These are phyloP conservation scores for Colletotrichum higginsianum DNA, from an alignment of 2,329 filamentous ascomycete genomes.

Conservation along the genomic window DNA sequence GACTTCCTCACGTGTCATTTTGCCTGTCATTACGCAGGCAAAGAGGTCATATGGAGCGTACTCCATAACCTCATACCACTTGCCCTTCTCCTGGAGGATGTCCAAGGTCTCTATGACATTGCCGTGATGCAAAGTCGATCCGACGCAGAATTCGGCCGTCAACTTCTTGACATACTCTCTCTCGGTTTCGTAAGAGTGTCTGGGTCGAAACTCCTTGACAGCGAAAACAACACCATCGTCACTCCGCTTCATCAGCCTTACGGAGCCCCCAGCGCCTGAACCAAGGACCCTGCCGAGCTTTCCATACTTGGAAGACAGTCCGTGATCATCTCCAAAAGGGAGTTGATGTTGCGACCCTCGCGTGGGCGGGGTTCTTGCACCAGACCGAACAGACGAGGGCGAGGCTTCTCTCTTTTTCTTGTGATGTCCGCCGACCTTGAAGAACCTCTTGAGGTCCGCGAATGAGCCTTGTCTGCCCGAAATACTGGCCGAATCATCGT, in stretches of 20 bases:
- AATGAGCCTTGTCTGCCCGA: conserved; percentile 82
- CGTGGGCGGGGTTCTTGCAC: conserved; percentile 62
- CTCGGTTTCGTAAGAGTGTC: conserved; percentile 93
- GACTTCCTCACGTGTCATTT: conserved; percentile 93
- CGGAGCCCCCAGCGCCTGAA: conserved; percentile 93
- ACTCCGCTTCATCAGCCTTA: conserved; percentile 92
- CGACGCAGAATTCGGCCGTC: conserved; percentile 98
- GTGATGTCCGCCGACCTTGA: conserved; percentile 81
- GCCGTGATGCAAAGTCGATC: conserved; percentile 95
- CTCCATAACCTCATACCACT: conserved; percentile 99
- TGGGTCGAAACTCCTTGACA: conserved; percentile 95
- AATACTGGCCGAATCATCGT: conserved; percentile 62
- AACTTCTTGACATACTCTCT: conserved; percentile 98
- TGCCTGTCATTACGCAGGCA: conserved; percentile 98
- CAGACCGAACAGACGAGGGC: conserved; percentile 69
- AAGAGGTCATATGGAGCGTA: conserved; percentile 97
- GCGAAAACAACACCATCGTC: conserved; percentile 95
- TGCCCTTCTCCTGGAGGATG: conserved; percentile 92
- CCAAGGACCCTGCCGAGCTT: conserved; percentile 96
- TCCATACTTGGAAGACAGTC: conserved; percentile 90
- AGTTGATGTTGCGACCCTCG: conserved; percentile 73
- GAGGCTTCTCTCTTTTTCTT: conserved; percentile 80
- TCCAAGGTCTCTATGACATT: conserved; percentile 99
- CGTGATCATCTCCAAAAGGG: conserved; percentile 95
- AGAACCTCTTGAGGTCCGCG: conserved; percentile 96